Percentiles rank a stretch among this genome's conserved stretches.
Conservation (phyloP, 2,329 filamentous ascomycete genomes). For the Pezicula carpinea region DNA sequence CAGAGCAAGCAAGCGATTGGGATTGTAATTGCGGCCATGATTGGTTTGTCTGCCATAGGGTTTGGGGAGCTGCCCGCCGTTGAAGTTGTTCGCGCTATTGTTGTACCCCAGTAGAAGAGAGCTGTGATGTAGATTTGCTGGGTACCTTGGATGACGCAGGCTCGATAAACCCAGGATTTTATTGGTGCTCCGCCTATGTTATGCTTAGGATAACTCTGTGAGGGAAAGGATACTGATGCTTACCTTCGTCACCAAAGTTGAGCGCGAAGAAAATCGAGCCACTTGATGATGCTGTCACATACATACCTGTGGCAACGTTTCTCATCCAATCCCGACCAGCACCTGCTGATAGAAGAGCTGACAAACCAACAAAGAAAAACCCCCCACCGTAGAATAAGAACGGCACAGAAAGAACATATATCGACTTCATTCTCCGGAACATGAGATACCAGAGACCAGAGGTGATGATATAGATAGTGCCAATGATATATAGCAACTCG, state of each 20-base stretch:
- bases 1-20: constrained; percentile 53
- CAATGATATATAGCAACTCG: constrained; percentile 54
- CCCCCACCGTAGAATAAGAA: constrained; percentile 58
- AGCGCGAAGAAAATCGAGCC: constrained; percentile 61
- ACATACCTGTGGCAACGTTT: constrained; percentile 54
- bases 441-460: constrained; percentile 59
- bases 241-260: constrained; percentile 61
- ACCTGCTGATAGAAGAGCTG: constrained; percentile 41
- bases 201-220: background rate
- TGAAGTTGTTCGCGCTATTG: background rate
- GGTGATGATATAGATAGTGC: constrained; percentile 51
- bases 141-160: constrained; percentile 59
- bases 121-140: constrained; percentile 61
- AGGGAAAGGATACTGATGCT: constrained; percentile 17
- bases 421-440: constrained; percentile 52
- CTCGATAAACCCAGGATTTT: constrained; percentile 60
- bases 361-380: constrained; percentile 56
- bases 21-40: constrained; percentile 41
- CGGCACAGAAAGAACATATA: constrained; percentile 52
- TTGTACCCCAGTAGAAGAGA: constrained; percentile 62
- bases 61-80: constrained; percentile 37
- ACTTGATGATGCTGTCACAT: constrained; percentile 56
- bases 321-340: constrained; percentile 47
- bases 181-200: constrained; percentile 48
- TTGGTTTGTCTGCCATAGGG: background rate